These are phyloP conservation scores for Acacia pycnantha DNA, from an alignment of 331 rosid species.

Conservation along the genomic window DNA sequence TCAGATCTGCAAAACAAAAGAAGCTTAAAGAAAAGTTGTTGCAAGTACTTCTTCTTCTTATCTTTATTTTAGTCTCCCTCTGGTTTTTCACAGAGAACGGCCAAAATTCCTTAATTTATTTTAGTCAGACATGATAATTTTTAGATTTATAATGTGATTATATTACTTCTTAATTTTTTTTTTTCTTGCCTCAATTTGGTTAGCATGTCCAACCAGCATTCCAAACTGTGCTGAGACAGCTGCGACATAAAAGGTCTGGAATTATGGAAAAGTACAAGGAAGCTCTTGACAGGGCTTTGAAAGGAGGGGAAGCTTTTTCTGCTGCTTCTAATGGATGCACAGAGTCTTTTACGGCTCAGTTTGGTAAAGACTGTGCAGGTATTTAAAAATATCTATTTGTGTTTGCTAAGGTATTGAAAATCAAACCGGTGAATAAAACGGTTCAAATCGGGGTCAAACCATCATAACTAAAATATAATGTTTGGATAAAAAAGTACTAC, in stretches of 20 bases:
- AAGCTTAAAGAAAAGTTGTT: constrained; percentile 90
- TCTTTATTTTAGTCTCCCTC: background rate
- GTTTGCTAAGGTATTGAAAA: background rate
- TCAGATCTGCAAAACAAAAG: constrained; percentile 83
- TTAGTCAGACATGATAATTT: constrained; percentile 20
- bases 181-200: constrained; percentile 29
- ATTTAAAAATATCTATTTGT: constrained; percentile 15
- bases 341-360: constrained; percentile 52
- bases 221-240: constrained; percentile 77
- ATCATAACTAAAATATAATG: no score
- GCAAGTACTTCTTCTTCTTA: constrained; percentile 63
- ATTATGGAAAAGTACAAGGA: constrained; percentile 80
- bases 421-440: no score
- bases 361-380: constrained; percentile 82
- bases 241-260: constrained; percentile 66
- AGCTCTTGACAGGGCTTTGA: constrained; percentile 80
- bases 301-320: constrained; percentile 77
- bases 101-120: background rate
- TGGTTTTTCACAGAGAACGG: background rate
- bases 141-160: constrained; percentile 13
- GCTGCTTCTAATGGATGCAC: constrained; percentile 53
- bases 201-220: constrained; percentile 86
- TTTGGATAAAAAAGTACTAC: background rate
- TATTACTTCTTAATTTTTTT: constrained; percentile 6
- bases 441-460: no score